Base-by-base conservation (phyloP, 202 grass and related monocot genomes). In the Digitaria exilis region DNA sequence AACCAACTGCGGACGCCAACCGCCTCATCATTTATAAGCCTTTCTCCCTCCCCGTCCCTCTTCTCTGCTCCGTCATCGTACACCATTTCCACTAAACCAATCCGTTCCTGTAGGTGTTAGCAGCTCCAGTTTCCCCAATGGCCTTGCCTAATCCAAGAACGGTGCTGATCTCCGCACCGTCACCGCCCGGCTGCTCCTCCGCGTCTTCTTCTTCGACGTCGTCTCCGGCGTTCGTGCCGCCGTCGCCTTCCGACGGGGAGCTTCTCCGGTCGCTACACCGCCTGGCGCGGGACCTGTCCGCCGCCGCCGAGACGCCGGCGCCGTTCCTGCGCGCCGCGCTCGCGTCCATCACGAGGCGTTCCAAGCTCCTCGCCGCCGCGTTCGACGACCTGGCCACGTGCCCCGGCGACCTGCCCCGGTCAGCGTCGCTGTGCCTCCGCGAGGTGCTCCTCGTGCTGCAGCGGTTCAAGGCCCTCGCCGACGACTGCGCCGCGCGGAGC, bases 361-460 rank as follows among this genome's bases (percentile, higher is more conserved):
- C 80, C n/a, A 96, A 81, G 91, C 87, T 96, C 7, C 82, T 98
- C 3, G 66, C 87, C 0, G 87, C 85, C 5, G 77, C 92, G 29
- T 92, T 95, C 78, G 89, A 98, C 80, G 96, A 98, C 82, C 80
- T 98, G 7, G 77, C 81, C 45, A 44, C 48, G 24, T 80, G 77
- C 78, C n/a, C n/a, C n/a, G 28, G 6, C 12, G 77, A 65, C 69
- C 56, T 96, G 54, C 89, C 91, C 14, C 87, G 93, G 8, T 87
- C 89, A 0, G 87, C 93, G 28, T 88, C 91, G 37, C 87, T 96
- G 41, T 98, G 93, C 82, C 89, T 93, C 15, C 79, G 87, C 10
- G 96, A 99, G 93, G 73, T 94, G 58, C 96, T 93, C 32, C 71
- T 99, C 29, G 91, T 93, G 50, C 86, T 99, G 30, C 96, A 94